Evolutionary conservation across 2,329 filamentous ascomycete species (phyloP).

Genomic region (Cryphonectria nitschkei): DNA sequence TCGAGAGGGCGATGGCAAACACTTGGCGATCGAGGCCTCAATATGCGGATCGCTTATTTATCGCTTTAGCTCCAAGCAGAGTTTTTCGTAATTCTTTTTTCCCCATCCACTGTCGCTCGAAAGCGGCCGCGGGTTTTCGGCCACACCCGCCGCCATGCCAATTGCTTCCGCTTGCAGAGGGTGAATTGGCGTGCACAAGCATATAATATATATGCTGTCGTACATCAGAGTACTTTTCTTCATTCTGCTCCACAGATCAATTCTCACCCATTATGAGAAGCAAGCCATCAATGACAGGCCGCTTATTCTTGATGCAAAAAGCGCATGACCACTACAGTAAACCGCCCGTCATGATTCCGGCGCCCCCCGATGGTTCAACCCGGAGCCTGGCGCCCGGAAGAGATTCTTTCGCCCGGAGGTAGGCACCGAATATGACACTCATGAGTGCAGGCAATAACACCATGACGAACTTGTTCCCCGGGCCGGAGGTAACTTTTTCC

Average conservation of each 20-base stretch:
- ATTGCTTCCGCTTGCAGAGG: not conserved
- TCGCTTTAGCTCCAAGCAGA: conserved; percentile 1
- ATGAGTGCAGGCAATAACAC: not conserved
- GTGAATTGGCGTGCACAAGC: not conserved
- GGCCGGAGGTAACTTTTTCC: not conserved
- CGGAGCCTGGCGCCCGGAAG: not conserved
- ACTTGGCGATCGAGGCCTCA: not conserved
- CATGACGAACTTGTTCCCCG: not conserved
- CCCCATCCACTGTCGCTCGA: not conserved
- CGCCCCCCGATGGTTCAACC: not conserved
- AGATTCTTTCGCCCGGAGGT: not conserved
- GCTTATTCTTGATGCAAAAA: not conserved
- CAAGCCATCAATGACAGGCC: not conserved
- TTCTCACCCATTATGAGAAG: not conserved
- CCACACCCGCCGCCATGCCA: not conserved
- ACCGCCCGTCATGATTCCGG: not conserved
- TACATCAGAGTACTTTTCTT: not conserved
- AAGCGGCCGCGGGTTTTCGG: not conserved
- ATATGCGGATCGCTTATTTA: not conserved
- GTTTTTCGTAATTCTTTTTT: not conserved
- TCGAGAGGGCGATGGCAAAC: not conserved
- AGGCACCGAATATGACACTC: not conserved
- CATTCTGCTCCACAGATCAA: not conserved
- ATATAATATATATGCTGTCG: not conserved
- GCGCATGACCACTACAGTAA: not conserved